Base-by-base conservation (phyloP, 1,284 basidiomycete genomes). In the Cronartium quercuum region DNA sequence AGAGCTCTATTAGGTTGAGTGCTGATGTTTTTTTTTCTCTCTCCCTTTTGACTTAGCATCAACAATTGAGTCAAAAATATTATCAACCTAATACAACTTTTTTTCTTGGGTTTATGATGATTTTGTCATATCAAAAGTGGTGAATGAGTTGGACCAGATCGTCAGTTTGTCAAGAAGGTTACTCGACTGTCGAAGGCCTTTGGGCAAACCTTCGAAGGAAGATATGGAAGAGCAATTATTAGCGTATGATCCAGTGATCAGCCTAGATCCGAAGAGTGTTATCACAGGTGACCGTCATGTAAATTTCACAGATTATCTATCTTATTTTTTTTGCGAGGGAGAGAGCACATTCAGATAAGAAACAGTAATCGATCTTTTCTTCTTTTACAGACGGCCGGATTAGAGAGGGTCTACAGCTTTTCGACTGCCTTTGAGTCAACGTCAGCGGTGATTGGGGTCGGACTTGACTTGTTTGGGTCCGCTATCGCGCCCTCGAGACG, bases 361-460 rank as follows among this genome's bases (percentile, higher is more conserved):
- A n/a, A n/a, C n/a, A n/a, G n/a, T n/a, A n/a, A n/a, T n/a, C n/a
- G 61, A 58, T 40, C 24, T 34, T 24, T 24, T 34, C 68, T 62
- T 40, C n/a, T 15, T 44, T 15, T 6, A 21, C 58, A 91, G 88
- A 86, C 92, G 34, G 84, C 87, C n/a, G 87, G 88, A 64, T 85
- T 89, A 15, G 84, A 85, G 47, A 82, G 84, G 24, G 88, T 95
- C 67, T 79, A 89, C 24, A 89, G 92, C 1, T 86, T 90, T 0
- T 90, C 94, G 0, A 88, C 94, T 0, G 85, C 92, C 2, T 87
- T 98, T 40, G 95, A 98, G 82, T 94, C 91, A 5, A 97, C 94
- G 0, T 90, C 91, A 0, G 83, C 96, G n/a, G 87, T 98, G 10
- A 88, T 97, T 78, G 88, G 88, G 0, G 88, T 89, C 77, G 94